Conservation (phyloP, 2,329 filamentous ascomycete species). For the Clarireedia paspali region DNA sequence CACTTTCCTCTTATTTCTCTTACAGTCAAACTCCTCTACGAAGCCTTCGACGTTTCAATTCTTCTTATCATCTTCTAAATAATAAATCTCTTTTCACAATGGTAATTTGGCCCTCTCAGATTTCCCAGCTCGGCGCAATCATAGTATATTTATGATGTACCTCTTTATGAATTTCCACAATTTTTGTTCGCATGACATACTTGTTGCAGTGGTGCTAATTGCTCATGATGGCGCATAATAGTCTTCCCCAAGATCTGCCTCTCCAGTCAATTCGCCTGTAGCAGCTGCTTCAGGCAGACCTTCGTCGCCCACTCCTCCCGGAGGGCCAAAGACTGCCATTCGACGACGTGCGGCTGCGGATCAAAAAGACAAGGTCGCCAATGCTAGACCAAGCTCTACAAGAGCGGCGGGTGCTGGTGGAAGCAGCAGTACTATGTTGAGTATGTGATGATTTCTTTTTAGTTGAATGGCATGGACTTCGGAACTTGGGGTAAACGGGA, state of each 20-base stretch:
- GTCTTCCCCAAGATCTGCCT: constrained; percentile 39
- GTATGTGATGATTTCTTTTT: constrained; percentile 45
- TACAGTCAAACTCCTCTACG: background rate
- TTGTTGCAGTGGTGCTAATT: background rate
- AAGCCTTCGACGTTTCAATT: background rate
- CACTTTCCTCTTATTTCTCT: background rate
- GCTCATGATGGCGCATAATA: constrained; percentile 10
- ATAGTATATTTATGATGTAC: no score
- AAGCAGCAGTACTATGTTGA: constrained; percentile 97
- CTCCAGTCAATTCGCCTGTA: constrained; percentile 45
- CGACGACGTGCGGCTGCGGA: constrained; percentile 91
- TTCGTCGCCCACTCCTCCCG: constrained; percentile 81
- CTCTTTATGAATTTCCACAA: background rate
- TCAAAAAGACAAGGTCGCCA: constrained; percentile 94
- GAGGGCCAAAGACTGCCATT: constrained; percentile 91
- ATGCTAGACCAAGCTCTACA: constrained; percentile 86
- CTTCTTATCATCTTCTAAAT: background rate
- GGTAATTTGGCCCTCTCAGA: background rate
- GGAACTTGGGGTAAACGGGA: no score
- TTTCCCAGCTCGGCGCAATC: background rate
- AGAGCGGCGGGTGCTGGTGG: constrained; percentile 89
- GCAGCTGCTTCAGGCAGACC: constrained; percentile 54
- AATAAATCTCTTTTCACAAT: constrained; percentile 1
- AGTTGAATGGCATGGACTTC: background rate
- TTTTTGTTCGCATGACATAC: no score